Conservation (phyloP, 371 early-diverging fungal genomes). For the Rhizopus arrhizus region DNA sequence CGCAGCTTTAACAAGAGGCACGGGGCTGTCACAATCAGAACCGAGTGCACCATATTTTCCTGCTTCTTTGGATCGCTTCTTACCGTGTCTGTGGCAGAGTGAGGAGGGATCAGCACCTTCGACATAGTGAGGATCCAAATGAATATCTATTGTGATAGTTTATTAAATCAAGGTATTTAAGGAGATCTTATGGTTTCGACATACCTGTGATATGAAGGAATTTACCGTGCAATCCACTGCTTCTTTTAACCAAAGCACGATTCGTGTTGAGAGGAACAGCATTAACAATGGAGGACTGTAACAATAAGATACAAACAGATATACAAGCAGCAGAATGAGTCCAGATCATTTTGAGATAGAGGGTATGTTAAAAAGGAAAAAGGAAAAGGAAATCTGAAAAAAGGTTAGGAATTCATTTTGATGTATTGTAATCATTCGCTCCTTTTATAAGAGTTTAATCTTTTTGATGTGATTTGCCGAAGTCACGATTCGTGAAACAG, state of each 20-base stretch:
- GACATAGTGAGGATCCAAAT: constrained; percentile 39
- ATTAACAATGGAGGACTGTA: background rate
- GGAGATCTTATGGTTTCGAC: background rate
- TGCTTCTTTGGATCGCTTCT: constrained; percentile 15
- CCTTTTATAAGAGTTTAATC: too few species aligned
- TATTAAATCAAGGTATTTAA: background rate
- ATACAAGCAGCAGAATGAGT: constrained; percentile 13
- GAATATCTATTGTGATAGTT: constrained; percentile 34
- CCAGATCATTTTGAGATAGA: constrained; percentile 2
- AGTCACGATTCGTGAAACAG: too few species aligned
- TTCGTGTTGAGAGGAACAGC: constrained; percentile 8
- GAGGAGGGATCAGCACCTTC: constrained; percentile 30
- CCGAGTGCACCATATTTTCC: constrained; percentile 46
- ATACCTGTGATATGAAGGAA: constrained; percentile 52
- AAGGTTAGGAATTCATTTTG: too few species aligned
- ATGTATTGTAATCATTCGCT: too few species aligned
- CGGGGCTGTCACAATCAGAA: constrained; percentile 44
- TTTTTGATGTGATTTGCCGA: too few species aligned
- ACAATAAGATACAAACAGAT: constrained; percentile 9
- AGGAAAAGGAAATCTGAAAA: constrained; percentile 6
- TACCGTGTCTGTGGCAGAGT: constrained; percentile 31
- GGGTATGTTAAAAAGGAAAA: background rate
- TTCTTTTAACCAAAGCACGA: constrained; percentile 22
- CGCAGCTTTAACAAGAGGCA: constrained; percentile 34
- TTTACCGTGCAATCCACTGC: constrained; percentile 27